phyloP scores from a whole-genome alignment of 75 land plant species.

The Chamaecyparis obtusa region DNA sequence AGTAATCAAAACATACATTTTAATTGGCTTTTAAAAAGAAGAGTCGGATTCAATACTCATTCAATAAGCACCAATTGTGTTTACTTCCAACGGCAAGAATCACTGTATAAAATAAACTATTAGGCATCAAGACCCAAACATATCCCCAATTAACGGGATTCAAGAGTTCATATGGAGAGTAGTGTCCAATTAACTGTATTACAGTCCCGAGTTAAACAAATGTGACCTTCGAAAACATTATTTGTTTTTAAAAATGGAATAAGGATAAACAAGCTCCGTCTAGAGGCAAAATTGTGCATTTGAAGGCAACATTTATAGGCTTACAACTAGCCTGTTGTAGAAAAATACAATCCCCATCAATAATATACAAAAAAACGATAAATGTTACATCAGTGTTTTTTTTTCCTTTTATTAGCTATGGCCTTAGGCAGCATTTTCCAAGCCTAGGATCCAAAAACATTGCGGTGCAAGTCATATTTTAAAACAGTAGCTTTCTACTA shows the following conservation, averaged over 20 bases:
- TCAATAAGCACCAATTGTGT: background rate
- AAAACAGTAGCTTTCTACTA: background rate
- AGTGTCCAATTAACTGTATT: background rate
- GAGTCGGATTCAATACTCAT: background rate
- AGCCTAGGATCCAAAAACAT: slow-evolving; percentile 9
- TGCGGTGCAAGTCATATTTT: background rate
- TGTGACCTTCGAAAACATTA: background rate
- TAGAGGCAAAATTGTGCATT: slow-evolving; percentile 5
- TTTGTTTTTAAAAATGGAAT: background rate
- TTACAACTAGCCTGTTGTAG: background rate
- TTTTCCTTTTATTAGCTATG: slow-evolving; percentile 2
- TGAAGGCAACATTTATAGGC: background rate
- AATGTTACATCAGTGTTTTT: background rate
- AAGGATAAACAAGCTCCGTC: background rate
- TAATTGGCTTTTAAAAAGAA: background rate
- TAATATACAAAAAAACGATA: slow-evolving; percentile 1
- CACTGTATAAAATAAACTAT: background rate
- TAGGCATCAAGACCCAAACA: background rate
- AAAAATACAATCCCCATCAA: slow-evolving; percentile 4
- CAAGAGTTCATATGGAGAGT: background rate
- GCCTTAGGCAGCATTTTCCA: slow-evolving; percentile 2
- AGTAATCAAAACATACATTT: background rate
- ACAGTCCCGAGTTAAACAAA: background rate
- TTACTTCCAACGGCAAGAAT: background rate
- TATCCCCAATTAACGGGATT: background rate